These are phyloP conservation scores for Urtica urens DNA, from an alignment of 306 rosid genomes.

Conservation along the genomic window DNA sequence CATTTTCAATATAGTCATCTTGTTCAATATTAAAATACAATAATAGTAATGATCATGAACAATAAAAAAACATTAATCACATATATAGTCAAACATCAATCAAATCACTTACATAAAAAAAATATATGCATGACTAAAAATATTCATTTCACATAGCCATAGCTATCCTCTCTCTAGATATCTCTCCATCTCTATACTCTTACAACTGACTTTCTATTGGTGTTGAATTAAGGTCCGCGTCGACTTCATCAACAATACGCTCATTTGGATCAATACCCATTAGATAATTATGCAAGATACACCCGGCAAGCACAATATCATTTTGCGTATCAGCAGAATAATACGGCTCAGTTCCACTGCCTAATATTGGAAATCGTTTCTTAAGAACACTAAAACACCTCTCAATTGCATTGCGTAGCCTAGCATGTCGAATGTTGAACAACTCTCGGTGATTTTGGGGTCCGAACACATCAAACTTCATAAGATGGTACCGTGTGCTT, in stretches of 20 bases:
- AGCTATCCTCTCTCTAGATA: not conserved
- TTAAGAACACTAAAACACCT: not conserved
- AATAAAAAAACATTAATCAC: no score
- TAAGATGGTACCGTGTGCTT: not conserved
- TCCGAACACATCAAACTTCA: not conserved
- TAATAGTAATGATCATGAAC: no score
- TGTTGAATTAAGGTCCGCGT: not conserved
- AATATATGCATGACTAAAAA: no score
- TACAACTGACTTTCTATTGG: not conserved
- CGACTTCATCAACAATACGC: not conserved
- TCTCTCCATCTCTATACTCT: not conserved
- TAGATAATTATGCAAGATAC: not conserved
- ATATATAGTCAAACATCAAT: no score
- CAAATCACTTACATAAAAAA: no score
- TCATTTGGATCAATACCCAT: slow-evolving; percentile 1
- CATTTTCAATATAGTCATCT: no score
- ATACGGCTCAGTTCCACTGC: not conserved
- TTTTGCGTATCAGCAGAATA: not conserved
- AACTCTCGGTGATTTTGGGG: not conserved
- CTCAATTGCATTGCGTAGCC: not conserved
- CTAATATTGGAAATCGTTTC: not conserved
- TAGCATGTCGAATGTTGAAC: not conserved
- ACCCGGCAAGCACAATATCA: not conserved
- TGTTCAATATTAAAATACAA: no score
- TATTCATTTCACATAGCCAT: not conserved